These are phyloP conservation scores for Pseudofabraea citricarpa DNA, from an alignment of 2,329 filamentous ascomycete species.

Conservation along the genomic window DNA sequence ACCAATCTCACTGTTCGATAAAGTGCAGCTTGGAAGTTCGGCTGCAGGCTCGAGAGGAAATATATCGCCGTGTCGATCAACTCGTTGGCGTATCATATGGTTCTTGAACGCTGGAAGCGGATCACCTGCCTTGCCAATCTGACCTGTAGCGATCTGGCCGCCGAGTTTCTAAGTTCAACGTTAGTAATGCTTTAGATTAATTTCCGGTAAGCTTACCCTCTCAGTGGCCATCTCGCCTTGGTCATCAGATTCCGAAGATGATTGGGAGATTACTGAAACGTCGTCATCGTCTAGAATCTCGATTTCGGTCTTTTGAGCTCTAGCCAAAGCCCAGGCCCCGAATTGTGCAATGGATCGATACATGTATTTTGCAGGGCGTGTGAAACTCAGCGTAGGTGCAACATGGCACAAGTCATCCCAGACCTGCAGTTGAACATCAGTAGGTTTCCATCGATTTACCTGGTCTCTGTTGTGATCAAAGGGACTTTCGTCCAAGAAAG, in stretches of 20 bases:
- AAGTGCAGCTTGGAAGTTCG: slow-evolving; percentile 60
- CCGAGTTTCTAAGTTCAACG: slow-evolving; percentile 2
- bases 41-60: slow-evolving; percentile 59
- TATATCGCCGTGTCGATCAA: slow-evolving; percentile 73
- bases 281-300: slow-evolving; percentile 77
- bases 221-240: slow-evolving; percentile 23
- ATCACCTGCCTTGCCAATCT: slow-evolving; percentile 84
- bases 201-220: slow-evolving; percentile 15
- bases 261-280: slow-evolving; percentile 68
- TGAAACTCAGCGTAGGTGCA: slow-evolving; percentile 89
- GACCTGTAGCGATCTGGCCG: slow-evolving; percentile 2
- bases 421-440: slow-evolving; percentile 88
- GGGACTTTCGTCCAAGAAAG: slow-evolving; percentile 58
- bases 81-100: slow-evolving; percentile 88
- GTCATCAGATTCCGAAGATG: slow-evolving; percentile 34
- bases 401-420: slow-evolving; percentile 97
- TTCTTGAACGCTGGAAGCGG: slow-evolving; percentile 72
- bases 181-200: neutral
- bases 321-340: slow-evolving; percentile 82
- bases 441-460: slow-evolving; percentile 69
- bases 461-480: slow-evolving; percentile 44
- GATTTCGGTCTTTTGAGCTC: slow-evolving; percentile 74
- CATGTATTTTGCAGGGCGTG: slow-evolving; percentile 93
- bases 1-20: slow-evolving; percentile 64
- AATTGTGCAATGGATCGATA: slow-evolving; percentile 90